These are phyloP conservation scores for Prillingera fragicola DNA, from an alignment of 1,284 basidiomycete genomes.

Conservation along the genomic window DNA sequence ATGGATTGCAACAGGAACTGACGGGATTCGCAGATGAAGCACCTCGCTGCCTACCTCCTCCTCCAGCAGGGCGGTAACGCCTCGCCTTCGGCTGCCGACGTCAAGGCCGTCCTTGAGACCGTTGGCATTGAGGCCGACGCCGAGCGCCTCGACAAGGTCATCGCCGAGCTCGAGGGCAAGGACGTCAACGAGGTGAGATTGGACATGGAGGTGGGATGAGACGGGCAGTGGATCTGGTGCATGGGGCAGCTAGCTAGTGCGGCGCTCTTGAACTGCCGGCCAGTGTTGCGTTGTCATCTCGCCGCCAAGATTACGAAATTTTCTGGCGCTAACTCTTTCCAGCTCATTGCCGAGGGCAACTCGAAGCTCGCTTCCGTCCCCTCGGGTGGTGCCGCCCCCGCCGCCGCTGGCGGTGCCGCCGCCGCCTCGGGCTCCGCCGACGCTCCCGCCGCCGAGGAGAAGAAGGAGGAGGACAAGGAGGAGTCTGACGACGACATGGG, in stretches of 20 bases:
- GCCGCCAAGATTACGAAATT: neutral
- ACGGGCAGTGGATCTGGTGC: neutral
- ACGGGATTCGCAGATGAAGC: constrained; percentile 70
- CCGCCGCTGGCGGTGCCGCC: constrained; percentile 40
- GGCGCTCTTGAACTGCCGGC: neutral
- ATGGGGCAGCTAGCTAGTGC: neutral
- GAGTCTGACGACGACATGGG: constrained; percentile 53
- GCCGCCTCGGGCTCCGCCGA: constrained; percentile 56
- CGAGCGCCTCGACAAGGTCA: constrained; percentile 74
- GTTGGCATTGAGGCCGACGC: constrained; percentile 89
- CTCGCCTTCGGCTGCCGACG: constrained; percentile 78
- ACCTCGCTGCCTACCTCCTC: constrained; percentile 97
- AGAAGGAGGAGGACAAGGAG: constrained; percentile 56
- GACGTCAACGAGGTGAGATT: constrained; percentile 67
- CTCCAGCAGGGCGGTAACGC: constrained; percentile 91
- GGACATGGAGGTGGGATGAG: neutral
- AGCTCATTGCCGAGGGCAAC: constrained; percentile 89
- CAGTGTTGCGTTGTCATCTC: neutral
- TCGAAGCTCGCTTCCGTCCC: constrained; percentile 88
- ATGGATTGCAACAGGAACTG: neutral
- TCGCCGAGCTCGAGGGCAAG: constrained; percentile 91
- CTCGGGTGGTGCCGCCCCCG: constrained; percentile 45
- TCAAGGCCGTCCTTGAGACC: constrained; percentile 79
- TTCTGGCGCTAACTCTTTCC: constrained; percentile 7
- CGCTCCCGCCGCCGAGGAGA: constrained; percentile 62